Percentiles rank a stretch among this genome's conserved stretches.
Conservation (phyloP, 1,284 basidiomycete species). For the Tilletia walkeri region DNA sequence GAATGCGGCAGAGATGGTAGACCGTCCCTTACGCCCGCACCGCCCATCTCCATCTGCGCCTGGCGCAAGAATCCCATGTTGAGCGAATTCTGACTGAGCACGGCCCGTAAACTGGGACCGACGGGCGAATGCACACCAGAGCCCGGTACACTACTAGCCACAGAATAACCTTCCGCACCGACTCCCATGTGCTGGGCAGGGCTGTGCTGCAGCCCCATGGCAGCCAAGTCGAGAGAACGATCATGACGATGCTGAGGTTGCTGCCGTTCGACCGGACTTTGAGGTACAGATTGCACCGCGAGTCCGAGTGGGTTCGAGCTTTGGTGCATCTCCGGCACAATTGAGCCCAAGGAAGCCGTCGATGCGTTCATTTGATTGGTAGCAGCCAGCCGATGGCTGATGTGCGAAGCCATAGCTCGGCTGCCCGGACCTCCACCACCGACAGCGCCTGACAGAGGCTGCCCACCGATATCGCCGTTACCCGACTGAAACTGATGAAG, state of each 20-base stretch:
- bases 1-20: too few species aligned
- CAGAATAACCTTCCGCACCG: too few species aligned
- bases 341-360: slow-evolving; percentile 18
- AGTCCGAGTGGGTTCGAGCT: background rate
- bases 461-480: background rate
- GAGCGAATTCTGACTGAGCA: slow-evolving; percentile 8
- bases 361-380: slow-evolving; percentile 15
- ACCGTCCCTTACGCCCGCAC: background rate
- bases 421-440: background rate
- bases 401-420: slow-evolving; percentile 5
- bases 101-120: background rate
- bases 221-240: slow-evolving; percentile 10
- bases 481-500: slow-evolving; percentile 17
- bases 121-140: background rate
- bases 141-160: too few species aligned
- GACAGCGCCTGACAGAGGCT: background rate
- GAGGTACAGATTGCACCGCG: background rate
- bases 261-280: slow-evolving; percentile 2
- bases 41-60: slow-evolving; percentile 6
- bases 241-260: background rate
- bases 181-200: too few species aligned
- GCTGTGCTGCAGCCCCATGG: background rate
- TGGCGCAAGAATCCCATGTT: slow-evolving; percentile 9
- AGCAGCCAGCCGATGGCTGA: slow-evolving; percentile 9
- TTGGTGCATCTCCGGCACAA: slow-evolving; percentile 7